Base-by-base conservation (phyloP, 2,329 filamentous ascomycete species). In the Diaporthe sp. region DNA sequence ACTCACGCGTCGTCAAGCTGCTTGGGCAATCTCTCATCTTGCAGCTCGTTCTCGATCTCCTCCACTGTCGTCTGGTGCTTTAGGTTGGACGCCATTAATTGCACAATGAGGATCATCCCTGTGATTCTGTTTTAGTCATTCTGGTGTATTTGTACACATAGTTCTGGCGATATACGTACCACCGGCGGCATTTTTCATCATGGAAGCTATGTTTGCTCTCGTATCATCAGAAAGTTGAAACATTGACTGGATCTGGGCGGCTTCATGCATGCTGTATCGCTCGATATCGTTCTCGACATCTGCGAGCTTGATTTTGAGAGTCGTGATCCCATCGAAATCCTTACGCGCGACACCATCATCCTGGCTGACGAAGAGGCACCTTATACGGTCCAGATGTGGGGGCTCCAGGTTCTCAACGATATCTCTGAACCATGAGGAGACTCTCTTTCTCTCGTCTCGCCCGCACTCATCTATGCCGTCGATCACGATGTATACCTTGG, bases 381-480 rank as follows among this genome's bases (percentile, higher is more conserved):
- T 78, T 42, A 81, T 28, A 25, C 76, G 77, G 37, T 79, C 74
- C 53, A 28, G 62, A 9, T 75, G 62, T 39, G 28, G 74, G 19
- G 42, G 60, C 55, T 61, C 28, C 25, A 74, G 39, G 5, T 74
- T n/a, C 6, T 74, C 61, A 0, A 68, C 53, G 2, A 71, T 60
- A 68, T 28, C 51, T 72, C 77, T 68, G 39, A 85, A 83, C 75
- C 80, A 83, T 9, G 71, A 68, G 12, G 81, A 55, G 28, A 85
- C 82, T 19, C 79, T 72, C 61, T 81, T 83, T 49, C 83, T 79
- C 39, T 86, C 79, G 0, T 78, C 74, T 60, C 71, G 60, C 12
- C 79, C 76, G 72, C 84, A 87, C 78, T 87, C 85, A 75, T 87
- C 85, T 28, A 87, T 75, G 0, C 86, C 86, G 78, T 87, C 86